Conservation (phyloP, 2,329 filamentous ascomycete genomes). For the Aureobasidium sp. region DNA sequence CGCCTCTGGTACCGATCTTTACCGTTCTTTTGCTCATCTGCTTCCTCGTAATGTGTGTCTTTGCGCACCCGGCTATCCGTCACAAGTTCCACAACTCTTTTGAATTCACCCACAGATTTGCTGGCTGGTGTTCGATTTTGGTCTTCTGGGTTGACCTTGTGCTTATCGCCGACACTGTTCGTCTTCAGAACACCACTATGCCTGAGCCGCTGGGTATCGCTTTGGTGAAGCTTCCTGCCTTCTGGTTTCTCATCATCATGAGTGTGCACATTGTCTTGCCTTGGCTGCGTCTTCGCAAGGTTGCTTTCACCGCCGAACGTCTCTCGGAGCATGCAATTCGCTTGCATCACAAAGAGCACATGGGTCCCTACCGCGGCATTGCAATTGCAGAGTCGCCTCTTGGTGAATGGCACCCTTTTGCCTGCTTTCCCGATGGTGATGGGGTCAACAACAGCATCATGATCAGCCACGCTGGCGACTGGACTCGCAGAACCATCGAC, state of each 20-base stretch:
- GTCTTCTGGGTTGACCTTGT: conserved; percentile 61
- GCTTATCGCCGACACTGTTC: conserved; percentile 42
- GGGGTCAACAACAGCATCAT: conserved; percentile 57
- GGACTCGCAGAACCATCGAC: conserved; percentile 59
- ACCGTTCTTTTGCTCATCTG: conserved; percentile 53
- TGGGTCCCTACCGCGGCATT: conserved; percentile 33
- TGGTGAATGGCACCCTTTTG: conserved; percentile 69
- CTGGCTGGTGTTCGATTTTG: conserved; percentile 58
- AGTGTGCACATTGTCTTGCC: conserved; percentile 62
- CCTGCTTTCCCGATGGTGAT: conserved; percentile 56
- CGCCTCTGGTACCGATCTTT: conserved; percentile 40
- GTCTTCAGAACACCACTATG: conserved; percentile 20
- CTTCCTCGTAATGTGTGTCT: conserved; percentile 52
- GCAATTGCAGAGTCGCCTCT: conserved; percentile 57
- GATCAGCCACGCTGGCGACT: conserved; percentile 67
- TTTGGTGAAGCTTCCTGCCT: conserved; percentile 41
- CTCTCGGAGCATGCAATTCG: conserved; percentile 68
- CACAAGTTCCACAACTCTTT: conserved; percentile 60
- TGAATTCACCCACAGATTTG: conserved; percentile 64
- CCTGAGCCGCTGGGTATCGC: conserved; percentile 30
- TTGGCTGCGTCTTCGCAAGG: conserved; percentile 64
- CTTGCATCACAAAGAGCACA: conserved; percentile 50
- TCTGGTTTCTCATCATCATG: conserved; percentile 63
- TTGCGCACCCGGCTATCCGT: conserved; percentile 59
- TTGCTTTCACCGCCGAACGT: conserved; percentile 57